Conservation (phyloP, 2,329 filamentous ascomycete species). For the Ophiocordyceps camponoti-saundersi region DNA sequence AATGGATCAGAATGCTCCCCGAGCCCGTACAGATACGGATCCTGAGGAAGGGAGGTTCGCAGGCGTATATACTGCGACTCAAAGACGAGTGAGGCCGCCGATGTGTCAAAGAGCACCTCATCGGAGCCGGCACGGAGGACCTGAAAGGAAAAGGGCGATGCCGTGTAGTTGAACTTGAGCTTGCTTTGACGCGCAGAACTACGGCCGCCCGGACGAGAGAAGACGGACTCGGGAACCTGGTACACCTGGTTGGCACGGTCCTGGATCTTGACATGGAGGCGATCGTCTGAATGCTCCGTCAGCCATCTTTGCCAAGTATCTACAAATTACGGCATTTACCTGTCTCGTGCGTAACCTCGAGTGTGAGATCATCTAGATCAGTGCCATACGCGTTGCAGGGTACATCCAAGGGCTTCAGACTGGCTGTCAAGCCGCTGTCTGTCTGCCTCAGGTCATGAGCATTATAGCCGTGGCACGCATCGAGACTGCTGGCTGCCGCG, state of each 20-base stretch:
- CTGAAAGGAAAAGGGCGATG: constrained; percentile 48
- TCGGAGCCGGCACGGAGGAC: constrained; percentile 25
- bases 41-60: constrained; percentile 49
- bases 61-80: constrained; percentile 64
- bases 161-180: constrained; percentile 26
- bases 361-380: constrained; percentile 48
- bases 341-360: constrained; percentile 36
- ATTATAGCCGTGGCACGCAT: constrained; percentile 50
- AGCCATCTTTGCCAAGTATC: not conserved
- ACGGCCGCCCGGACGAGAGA: constrained; percentile 31
- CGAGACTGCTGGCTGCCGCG: constrained; percentile 1
- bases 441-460: constrained; percentile 41
- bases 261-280: constrained; percentile 60
- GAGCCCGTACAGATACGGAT: constrained; percentile 60
- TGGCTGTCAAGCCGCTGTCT: constrained; percentile 43
- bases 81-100: constrained; percentile 49
- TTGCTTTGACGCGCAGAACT: constrained; percentile 15
- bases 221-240: constrained; percentile 53
- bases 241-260: constrained; percentile 55
- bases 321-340: constrained; percentile 17
- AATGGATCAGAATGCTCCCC: constrained; percentile 63
- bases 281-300: constrained; percentile 27
- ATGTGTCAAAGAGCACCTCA: constrained; percentile 52
- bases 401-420: constrained; percentile 49
- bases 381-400: constrained; percentile 66